Evolutionary conservation across 768 basidiomycete species (phyloP), one percentile per base, ranked within the genome.

Genomic region (Tylopilus intermedius): DNA sequence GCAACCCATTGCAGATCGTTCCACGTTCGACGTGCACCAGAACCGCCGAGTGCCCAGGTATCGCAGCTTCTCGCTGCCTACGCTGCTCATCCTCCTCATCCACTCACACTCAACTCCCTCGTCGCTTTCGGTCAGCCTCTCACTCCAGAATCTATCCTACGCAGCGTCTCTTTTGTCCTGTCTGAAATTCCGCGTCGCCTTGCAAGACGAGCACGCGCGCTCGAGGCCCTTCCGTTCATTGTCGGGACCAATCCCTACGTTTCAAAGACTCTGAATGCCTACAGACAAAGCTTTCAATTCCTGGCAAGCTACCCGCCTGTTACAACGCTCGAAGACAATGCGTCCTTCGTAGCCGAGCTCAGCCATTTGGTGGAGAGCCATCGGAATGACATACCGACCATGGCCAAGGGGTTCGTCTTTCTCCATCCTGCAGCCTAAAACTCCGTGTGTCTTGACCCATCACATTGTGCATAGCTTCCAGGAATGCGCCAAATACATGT

Each of bases 161-260:
- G 78, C 18, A 91, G 89, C n/a, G 88, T 84, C 4, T 75, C 77
- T 4, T 89, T 86, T 67, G 83, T 82, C 0, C 76, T 88, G 13
- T 76, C 82, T 2, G 90, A 92, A 67, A 82, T 92, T 14, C 90
- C 91, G 21, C 77, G 84, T 18, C 76, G 89, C 47, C 77, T 93
- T 30, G 88, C 87, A 2, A 81, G 79, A 51, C 83, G 90, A 11
- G 84, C 89, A 41, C 80, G 80, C 30, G 83, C 83, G 21, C 74
- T 93, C 46, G 88, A 92, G 63, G 71, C 77, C 1, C 76, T 93
- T 30, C 90, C 90, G 1, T 93, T 87, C 70, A 93, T 93, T 37
- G 91, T 92, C 45, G 91, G 89, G 21, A 90, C 87, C 47, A 93
- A 93, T 66, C 90, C 90, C 13, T 90, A 88, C 68, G 79, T 93